Percentiles rank a stretch among this genome's conserved stretches.
These are phyloP conservation scores for Hypericum perforatum DNA, from an alignment of 345 rosid genomes.

Conservation along the genomic window DNA sequence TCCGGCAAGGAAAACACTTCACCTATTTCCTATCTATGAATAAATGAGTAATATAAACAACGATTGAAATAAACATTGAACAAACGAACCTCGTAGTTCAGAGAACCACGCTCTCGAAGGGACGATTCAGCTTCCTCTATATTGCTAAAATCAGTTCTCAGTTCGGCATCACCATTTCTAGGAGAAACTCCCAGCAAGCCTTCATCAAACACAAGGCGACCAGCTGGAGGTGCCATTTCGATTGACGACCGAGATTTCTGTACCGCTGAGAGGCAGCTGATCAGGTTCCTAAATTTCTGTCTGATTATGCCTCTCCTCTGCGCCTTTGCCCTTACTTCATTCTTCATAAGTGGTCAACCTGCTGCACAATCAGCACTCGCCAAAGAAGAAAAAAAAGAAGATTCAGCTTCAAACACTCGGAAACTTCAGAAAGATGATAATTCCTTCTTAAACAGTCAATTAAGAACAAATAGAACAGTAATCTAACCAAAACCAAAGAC, in stretches of 20 bases:
- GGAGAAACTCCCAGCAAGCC: slow-evolving; percentile 30
- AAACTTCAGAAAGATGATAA: too few relatives aligned
- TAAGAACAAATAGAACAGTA: too few relatives aligned
- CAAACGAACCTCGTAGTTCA: slow-evolving; percentile 63
- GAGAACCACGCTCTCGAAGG: slow-evolving; percentile 61
- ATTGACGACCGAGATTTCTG: slow-evolving; percentile 33
- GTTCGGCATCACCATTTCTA: slow-evolving; percentile 26
- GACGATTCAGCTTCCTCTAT: slow-evolving; percentile 80
- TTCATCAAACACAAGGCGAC: slow-evolving; percentile 23
- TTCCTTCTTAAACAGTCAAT: too few relatives aligned
- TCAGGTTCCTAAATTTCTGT: slow-evolving; percentile 31
- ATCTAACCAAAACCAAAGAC: too few relatives aligned
- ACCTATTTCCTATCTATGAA: too few relatives aligned
- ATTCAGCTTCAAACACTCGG: too few relatives aligned
- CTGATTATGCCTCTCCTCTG: slow-evolving; percentile 19
- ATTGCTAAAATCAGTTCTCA: slow-evolving; percentile 43
- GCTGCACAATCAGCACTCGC: too few relatives aligned
- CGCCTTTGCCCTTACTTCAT: slow-evolving; percentile 24
- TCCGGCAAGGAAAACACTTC: slow-evolving; percentile 2
- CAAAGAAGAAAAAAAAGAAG: too few relatives aligned
- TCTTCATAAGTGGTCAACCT: slow-evolving; percentile 26
- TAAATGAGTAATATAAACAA: slow-evolving; percentile 1
- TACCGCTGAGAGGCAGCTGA: slow-evolving; percentile 52
- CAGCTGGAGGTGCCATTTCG: slow-evolving; percentile 39
- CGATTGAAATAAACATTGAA: background rate